phyloP scores from a whole-genome alignment of 176 grass and related monocot species.

The Cymbopogon citratus region DNA sequence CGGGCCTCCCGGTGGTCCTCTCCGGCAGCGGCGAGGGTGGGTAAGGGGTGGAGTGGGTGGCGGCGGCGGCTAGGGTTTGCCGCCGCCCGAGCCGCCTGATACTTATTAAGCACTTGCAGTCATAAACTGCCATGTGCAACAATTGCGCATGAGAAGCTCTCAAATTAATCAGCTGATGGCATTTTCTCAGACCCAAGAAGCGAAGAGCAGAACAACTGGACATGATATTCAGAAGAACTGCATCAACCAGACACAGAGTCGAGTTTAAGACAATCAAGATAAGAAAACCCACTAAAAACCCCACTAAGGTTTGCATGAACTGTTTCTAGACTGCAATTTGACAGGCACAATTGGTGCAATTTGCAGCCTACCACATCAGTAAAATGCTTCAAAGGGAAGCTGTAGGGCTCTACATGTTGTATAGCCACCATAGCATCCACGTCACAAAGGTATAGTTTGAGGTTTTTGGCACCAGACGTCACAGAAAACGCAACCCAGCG shows the following conservation, averaged over 20 bases:
- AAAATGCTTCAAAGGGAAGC: background rate
- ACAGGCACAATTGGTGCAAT: background rate
- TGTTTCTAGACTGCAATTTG: background rate
- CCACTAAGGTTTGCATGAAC: conserved; percentile 8
- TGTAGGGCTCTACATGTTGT: background rate
- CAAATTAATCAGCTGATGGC: background rate
- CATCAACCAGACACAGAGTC: background rate
- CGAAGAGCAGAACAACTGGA: background rate
- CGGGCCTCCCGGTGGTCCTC: no score
- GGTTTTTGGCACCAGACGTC: background rate
- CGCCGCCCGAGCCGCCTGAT: no score
- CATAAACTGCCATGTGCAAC: background rate
- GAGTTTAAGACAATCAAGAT: background rate
- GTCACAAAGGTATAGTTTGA: background rate
- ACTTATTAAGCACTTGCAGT: background rate
- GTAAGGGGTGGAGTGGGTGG: no score
- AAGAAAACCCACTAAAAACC: conserved; percentile 17
- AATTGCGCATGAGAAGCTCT: background rate
- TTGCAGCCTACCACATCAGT: background rate
- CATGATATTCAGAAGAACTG: background rate
- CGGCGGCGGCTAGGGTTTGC: no score
- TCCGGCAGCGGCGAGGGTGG: no score
- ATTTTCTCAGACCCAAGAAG: background rate
- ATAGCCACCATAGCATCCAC: background rate
- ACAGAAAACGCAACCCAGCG: background rate